Evolutionary conservation across 208 protist species (phyloP).

Genomic region (Trypanosoma scelopori): DNA sequence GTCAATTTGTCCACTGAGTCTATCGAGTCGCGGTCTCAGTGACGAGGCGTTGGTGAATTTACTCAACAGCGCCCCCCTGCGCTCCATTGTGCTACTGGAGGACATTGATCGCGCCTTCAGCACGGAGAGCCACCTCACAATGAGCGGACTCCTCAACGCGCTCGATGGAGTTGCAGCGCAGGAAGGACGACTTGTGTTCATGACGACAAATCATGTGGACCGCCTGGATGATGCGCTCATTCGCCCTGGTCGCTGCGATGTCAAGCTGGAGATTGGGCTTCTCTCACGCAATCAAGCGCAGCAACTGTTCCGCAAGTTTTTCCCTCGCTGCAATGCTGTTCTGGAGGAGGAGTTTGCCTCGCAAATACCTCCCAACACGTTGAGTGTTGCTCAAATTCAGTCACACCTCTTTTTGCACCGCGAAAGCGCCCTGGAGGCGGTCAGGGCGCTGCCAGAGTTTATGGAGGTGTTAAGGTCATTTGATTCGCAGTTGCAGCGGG

Average conservation of each 20-base stretch:
- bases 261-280: slow-evolving; percentile 87
- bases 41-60: slow-evolving; percentile 89
- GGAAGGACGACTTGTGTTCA: slow-evolving; percentile 95
- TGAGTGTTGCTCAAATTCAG: slow-evolving; percentile 92
- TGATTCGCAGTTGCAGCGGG: slow-evolving; percentile 46
- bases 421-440: slow-evolving; percentile 59
- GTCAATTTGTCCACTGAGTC: slow-evolving; percentile 94
- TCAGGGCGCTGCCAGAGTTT: slow-evolving; percentile 45
- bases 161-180: slow-evolving; percentile 95
- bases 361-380: slow-evolving; percentile 33
- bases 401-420: slow-evolving; percentile 93
- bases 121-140: slow-evolving; percentile 86
- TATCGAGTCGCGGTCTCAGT: slow-evolving; percentile 80
- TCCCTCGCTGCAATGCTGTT: slow-evolving; percentile 37
- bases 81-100: slow-evolving; percentile 93
- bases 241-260: slow-evolving; percentile 93
- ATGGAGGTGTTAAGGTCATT: slow-evolving; percentile 42
- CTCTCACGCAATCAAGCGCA: slow-evolving; percentile 61
- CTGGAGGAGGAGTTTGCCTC: slow-evolving; percentile 42
- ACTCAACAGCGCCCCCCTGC: slow-evolving; percentile 80
- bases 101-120: slow-evolving; percentile 95
- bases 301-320: slow-evolving; percentile 91
- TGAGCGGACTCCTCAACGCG: slow-evolving; percentile 95
- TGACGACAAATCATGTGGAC: slow-evolving; percentile 98
- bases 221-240: slow-evolving; percentile 93